Conservation (phyloP, 2,329 filamentous ascomycete species). For the Didymosphaeria variabile region DNA sequence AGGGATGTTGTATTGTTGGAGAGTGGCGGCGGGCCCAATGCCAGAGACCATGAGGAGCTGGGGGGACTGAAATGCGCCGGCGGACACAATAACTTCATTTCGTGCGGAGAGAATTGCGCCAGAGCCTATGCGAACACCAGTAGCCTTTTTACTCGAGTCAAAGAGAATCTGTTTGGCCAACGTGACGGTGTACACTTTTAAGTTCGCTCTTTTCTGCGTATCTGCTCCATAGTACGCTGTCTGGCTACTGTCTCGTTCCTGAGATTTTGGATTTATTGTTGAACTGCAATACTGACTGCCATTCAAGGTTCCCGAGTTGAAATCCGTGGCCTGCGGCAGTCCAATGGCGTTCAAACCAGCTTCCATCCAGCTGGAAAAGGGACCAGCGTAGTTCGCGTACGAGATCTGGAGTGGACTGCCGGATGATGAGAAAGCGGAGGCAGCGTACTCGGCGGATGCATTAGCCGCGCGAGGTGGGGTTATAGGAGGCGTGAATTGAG, state of each 20-base stretch:
- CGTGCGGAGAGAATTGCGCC: conserved; percentile 21
- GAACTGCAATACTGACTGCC: not conserved
- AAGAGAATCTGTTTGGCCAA: conserved; percentile 10
- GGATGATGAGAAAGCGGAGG: not conserved
- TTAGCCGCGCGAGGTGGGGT: not conserved
- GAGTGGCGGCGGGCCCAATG: conserved; percentile 41
- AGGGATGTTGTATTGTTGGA: conserved; percentile 34
- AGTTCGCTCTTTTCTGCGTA: not conserved
- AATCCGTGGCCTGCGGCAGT: not conserved
- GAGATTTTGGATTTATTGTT: not conserved
- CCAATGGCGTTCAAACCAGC: not conserved
- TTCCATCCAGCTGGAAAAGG: conserved; percentile 1
- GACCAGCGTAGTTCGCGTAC: conserved; percentile 3
- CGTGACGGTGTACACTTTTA: conserved; percentile 1
- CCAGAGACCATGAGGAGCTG: conserved; percentile 52
- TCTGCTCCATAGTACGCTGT: not conserved
- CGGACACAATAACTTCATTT: conserved; percentile 41
- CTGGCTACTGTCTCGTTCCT: not conserved
- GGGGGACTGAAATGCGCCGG: conserved; percentile 41
- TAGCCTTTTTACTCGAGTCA: not conserved
- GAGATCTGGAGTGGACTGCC: not conserved
- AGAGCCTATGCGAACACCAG: not conserved
- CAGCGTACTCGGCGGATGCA: not conserved
- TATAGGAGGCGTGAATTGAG: not conserved
- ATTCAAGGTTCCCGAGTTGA: not conserved